These are phyloP conservation scores for Tulasnella sp. DNA, from an alignment of 768 basidiomycete genomes.

Conservation along the genomic window DNA sequence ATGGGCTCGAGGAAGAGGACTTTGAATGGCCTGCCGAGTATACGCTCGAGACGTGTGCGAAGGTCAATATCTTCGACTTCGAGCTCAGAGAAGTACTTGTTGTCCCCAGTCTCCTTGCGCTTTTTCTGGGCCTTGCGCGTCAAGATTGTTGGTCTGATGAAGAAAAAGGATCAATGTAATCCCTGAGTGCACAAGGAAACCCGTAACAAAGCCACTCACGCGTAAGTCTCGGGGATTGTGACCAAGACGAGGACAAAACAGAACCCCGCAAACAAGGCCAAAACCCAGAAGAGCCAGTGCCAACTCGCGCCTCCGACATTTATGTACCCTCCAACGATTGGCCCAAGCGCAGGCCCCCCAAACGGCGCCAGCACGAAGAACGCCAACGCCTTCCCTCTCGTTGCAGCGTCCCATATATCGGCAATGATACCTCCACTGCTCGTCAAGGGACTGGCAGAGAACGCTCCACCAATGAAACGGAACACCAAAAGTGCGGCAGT, in stretches of 20 bases:
- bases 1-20: slow-evolving; percentile 18
- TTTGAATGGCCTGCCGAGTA: slow-evolving; percentile 17
- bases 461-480: slow-evolving; percentile 24
- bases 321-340: slow-evolving; percentile 22
- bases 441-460: slow-evolving; percentile 22
- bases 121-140: slow-evolving; percentile 8
- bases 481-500: slow-evolving; percentile 27
- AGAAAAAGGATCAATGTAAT: slow-evolving; percentile 6
- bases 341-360: slow-evolving; percentile 24
- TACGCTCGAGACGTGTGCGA: not conserved
- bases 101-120: slow-evolving; percentile 18
- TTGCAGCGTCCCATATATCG: slow-evolving; percentile 24
- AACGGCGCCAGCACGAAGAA: slow-evolving; percentile 20
- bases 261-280: slow-evolving; percentile 21
- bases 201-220: not conserved
- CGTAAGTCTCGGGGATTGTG: slow-evolving; percentile 21
- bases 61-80: slow-evolving; percentile 12
- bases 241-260: slow-evolving; percentile 15
- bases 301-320: slow-evolving; percentile 18
- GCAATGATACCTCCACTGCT: slow-evolving; percentile 22
- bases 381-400: slow-evolving; percentile 21
- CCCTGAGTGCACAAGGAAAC: not conserved
- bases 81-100: slow-evolving; percentile 14
- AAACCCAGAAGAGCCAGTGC: slow-evolving; percentile 25
- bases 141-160: slow-evolving; percentile 2